Evolutionary conservation across 2,329 filamentous ascomycete genomes (phyloP).

Genomic region (Talaromyces sp.): DNA sequence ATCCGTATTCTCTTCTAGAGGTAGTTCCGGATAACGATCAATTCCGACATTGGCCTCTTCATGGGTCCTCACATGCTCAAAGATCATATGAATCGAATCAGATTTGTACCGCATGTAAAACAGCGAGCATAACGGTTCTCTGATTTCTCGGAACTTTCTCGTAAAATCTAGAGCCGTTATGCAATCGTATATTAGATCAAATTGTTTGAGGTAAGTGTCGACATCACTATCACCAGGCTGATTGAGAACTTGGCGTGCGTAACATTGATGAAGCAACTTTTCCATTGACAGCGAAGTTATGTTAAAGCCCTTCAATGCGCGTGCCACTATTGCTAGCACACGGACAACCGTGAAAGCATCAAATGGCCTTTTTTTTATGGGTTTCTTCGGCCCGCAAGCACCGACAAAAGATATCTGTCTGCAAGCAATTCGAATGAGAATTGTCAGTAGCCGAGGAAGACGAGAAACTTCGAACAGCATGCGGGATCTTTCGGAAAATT

Average conservation of each 20-base stretch:
- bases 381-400: neutral
- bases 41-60: conserved; percentile 1
- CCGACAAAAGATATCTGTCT: conserved; percentile 1
- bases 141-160: neutral
- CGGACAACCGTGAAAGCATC: too few relatives aligned
- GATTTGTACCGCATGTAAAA: conserved; percentile 4
- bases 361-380: neutral
- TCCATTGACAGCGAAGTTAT: too few relatives aligned
- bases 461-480: conserved; percentile 3
- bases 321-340: too few relatives aligned
- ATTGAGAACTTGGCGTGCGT: conserved; percentile 5
- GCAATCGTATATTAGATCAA: conserved; percentile 4
- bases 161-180: conserved; percentile 7
- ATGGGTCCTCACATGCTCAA: neutral
- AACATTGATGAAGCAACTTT: conserved; percentile 2
- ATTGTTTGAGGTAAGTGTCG: too few relatives aligned
- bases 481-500: neutral
- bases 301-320: too few relatives aligned
- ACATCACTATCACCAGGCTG: too few relatives aligned
- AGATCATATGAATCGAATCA: too few relatives aligned
- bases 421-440: conserved; percentile 4
- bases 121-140: neutral
- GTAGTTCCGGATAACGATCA: neutral
- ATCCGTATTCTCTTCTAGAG: conserved; percentile 1
- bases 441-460: conserved; percentile 5